Evolutionary conservation across 2,329 filamentous ascomycete species (phyloP).

Genomic region (Fusarium xylarioides): DNA sequence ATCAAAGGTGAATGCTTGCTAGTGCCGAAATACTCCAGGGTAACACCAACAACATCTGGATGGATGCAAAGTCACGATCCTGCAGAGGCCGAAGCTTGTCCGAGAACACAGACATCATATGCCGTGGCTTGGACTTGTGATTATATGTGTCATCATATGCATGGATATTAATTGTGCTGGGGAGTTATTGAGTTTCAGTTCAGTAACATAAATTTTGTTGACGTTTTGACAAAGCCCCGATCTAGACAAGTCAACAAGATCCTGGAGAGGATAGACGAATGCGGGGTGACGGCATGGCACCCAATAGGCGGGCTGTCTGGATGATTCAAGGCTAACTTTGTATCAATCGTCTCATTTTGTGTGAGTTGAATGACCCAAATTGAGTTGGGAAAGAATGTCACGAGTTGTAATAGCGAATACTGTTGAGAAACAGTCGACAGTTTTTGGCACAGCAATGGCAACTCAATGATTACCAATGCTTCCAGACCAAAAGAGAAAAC

Average conservation of each 20-base stretch:
- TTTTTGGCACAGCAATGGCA: background rate
- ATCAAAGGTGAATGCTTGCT: background rate
- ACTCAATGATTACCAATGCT: conserved; percentile 23
- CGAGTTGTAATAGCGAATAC: background rate
- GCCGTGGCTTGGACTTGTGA: conserved; percentile 14
- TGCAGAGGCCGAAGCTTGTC: conserved; percentile 26
- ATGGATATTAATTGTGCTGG: conserved; percentile 11
- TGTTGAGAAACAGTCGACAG: background rate
- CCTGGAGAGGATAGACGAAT: conserved; percentile 23
- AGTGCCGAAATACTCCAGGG: conserved; percentile 19
- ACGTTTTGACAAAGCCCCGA: conserved; percentile 19
- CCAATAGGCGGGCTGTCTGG: conserved; percentile 22
- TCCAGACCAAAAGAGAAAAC: background rate
- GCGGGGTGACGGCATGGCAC: conserved; percentile 33
- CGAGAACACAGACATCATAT: conserved; percentile 2
- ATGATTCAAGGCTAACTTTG: background rate
- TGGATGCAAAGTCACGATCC: background rate
- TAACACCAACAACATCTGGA: conserved; percentile 7
- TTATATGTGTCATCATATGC: background rate
- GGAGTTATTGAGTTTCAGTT: conserved; percentile 23
- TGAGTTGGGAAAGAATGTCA: background rate
- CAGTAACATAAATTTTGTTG: conserved; percentile 30
- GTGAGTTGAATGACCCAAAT: conserved; percentile 4
- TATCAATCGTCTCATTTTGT: background rate
- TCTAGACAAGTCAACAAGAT: conserved; percentile 35